These are phyloP conservation scores for Calonectria montana DNA, from an alignment of 2,329 filamentous ascomycete genomes.

Conservation along the genomic window DNA sequence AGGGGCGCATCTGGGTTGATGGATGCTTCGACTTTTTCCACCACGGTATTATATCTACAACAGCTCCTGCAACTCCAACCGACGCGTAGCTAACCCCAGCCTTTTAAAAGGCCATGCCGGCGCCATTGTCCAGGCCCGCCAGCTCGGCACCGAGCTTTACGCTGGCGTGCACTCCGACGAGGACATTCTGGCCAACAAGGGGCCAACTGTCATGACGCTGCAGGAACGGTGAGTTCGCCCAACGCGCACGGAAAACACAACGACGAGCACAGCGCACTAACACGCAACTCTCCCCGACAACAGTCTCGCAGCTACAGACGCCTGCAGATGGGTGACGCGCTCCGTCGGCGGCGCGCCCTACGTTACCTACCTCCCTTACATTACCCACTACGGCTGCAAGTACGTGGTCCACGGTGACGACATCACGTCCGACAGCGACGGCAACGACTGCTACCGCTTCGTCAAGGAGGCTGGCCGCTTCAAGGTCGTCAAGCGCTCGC, in stretches of 20 bases:
- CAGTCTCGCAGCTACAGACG: slow-evolving; percentile 89
- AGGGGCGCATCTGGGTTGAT: slow-evolving; percentile 94
- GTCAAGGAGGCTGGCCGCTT: slow-evolving; percentile 95
- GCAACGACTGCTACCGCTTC: slow-evolving; percentile 97
- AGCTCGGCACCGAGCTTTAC: slow-evolving; percentile 87
- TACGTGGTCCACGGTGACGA: slow-evolving; percentile 98
- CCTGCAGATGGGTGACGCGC: slow-evolving; percentile 92
- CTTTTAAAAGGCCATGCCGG: slow-evolving; percentile 82
- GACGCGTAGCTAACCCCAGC: not conserved
- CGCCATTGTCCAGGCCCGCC: slow-evolving; percentile 94
- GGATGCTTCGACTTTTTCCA: slow-evolving; percentile 99
- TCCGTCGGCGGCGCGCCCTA: slow-evolving; percentile 90
- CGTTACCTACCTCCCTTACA: slow-evolving; percentile 93
- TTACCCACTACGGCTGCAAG: slow-evolving; percentile 92
- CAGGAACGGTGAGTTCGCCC: slow-evolving; percentile 75
- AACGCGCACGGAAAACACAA: not conserved
- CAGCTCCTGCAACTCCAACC: not conserved
- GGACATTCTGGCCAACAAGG: slow-evolving; percentile 95
- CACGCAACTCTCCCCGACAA: not conserved
- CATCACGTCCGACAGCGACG: slow-evolving; percentile 92
- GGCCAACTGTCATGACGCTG: slow-evolving; percentile 95
- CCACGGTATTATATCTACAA: slow-evolving; percentile 71
- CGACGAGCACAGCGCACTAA: slow-evolving; percentile 16
- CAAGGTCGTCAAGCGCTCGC: slow-evolving; percentile 96
- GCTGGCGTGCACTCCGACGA: slow-evolving; percentile 97